Conservation (phyloP, 2,329 filamentous ascomycete species). For the Colletotrichum musae region DNA sequence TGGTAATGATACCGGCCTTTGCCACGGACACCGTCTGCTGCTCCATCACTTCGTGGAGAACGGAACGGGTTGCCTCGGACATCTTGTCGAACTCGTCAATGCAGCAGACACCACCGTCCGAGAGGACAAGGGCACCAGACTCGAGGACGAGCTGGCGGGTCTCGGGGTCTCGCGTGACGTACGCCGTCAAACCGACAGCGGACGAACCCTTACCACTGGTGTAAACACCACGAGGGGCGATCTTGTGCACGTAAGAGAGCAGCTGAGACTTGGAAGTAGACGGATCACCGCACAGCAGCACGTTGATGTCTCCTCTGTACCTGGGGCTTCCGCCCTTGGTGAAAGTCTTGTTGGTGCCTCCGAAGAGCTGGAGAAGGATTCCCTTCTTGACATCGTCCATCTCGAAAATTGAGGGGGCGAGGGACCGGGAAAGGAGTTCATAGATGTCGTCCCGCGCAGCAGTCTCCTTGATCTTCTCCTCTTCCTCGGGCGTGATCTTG, state of each 20-base stretch:
- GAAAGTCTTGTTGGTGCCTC: slow-evolving; percentile 98
- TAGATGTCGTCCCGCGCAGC: slow-evolving; percentile 89
- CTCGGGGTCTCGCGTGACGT: slow-evolving; percentile 85
- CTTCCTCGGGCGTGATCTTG: slow-evolving; percentile 87
- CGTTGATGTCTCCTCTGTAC: slow-evolving; percentile 97
- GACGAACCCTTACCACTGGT: slow-evolving; percentile 87
- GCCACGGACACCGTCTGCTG: slow-evolving; percentile 89
- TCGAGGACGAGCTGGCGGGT: slow-evolving; percentile 85
- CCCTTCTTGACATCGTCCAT: slow-evolving; percentile 99
- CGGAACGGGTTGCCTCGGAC: slow-evolving; percentile 83
- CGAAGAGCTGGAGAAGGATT: slow-evolving; percentile 95
- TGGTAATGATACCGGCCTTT: slow-evolving; percentile 96
- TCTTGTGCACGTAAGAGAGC: slow-evolving; percentile 95
- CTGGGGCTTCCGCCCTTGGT: slow-evolving; percentile 95
- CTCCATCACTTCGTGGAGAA: slow-evolving; percentile 91
- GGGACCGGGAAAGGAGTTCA: slow-evolving; percentile 88
- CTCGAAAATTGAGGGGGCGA: slow-evolving; percentile 96
- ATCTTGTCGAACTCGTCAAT: slow-evolving; percentile 92
- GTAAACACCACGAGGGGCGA: slow-evolving; percentile 89
- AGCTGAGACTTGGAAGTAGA: slow-evolving; percentile 97
- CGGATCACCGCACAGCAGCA: slow-evolving; percentile 95
- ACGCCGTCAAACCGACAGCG: slow-evolving; percentile 85
- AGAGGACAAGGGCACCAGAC: slow-evolving; percentile 83
- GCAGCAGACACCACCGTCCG: slow-evolving; percentile 86
- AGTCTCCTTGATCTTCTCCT: slow-evolving; percentile 87